Percentiles rank a stretch among this genome's conserved stretches.
phyloP scores from a whole-genome alignment of 169 alveolate species.

The Plasmodium malariae region DNA sequence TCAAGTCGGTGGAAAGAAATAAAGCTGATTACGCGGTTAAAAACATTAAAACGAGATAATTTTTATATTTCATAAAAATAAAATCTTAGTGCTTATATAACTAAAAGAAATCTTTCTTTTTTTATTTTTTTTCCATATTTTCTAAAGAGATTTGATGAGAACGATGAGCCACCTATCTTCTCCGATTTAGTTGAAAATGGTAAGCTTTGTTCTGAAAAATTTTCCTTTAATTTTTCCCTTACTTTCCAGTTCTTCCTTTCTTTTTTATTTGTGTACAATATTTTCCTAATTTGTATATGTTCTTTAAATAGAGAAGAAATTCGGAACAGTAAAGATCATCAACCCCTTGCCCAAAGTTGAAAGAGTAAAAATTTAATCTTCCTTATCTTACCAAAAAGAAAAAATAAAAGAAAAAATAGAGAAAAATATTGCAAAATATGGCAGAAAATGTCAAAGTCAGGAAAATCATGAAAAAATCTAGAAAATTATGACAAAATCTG shows the following conservation, averaged over 20 bases:
- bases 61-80: not conserved
- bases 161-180: slow-evolving; percentile 52
- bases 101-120: not conserved
- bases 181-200: slow-evolving; percentile 60
- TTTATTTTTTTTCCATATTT: not conserved
- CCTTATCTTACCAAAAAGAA: not conserved
- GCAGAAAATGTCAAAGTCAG: no score
- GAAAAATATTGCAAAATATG: no score
- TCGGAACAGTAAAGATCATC: slow-evolving; percentile 36
- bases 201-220: no score
- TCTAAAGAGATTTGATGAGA: slow-evolving; percentile 65
- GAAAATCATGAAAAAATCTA: no score
- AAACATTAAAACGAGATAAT: not conserved
- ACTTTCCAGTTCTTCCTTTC: not conserved
- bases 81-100: no score
- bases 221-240: not conserved
- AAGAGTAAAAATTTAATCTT: not conserved
- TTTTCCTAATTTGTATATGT: not conserved
- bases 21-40: slow-evolving; percentile 65
- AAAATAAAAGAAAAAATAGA: no score
- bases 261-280: not conserved
- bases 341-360: slow-evolving; percentile 61
- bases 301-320: slow-evolving; percentile 20
- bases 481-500: no score
- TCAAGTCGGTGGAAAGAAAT: slow-evolving; percentile 50